Evolutionary conservation across 345 rosid genomes (phyloP), one percentile per base, ranked within the genome.

Genomic region (Noccaea caerulescens): DNA sequence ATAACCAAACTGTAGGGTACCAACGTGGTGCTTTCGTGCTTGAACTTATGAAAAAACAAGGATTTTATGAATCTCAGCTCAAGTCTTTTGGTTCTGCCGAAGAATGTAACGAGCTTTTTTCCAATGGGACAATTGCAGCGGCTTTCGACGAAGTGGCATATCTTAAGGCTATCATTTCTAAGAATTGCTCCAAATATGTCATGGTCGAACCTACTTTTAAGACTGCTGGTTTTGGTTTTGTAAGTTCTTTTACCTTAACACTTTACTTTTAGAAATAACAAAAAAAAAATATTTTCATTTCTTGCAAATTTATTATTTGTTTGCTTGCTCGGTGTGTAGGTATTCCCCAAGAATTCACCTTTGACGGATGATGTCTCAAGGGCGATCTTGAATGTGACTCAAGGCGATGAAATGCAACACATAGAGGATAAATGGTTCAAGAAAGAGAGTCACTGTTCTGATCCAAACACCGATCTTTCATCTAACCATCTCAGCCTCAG

Each of bases 221-320:
- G 10, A 62, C 84, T 51, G 76, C 63, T n/a, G 82, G 86, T n/a
- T 82, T 82, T 57, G 83, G 78, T 43, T 78, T 80, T 78, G 86
- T 78, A 30, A 75, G 83, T 77, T 47, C 43, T 39, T 39, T 39
- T 39, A 2, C 43, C 0, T 4, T 49, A 0, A 41, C 6, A 16
- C 18, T 8, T 23, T 2, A 4, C 9, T 16, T 49, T n/a, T 37
- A 38, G 2, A 1, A 38, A 38, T 9, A 6, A 5, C 5, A 30
- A 10, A 10, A 63, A 41, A 11, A 38, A 11, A 11, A 1, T 0
- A 3, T 58, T 59, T 38, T 70, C 25, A 59, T 42, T 47, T n/a
- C 11, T 53, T 7, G 13, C 13, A 8, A 0, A 25, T 12, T 68
- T 55, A 16, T 16, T 16, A 16, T 16, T 13, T 20, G 8, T 34